These are phyloP conservation scores for Phytophthora quininea DNA, from an alignment of 352 stramenopile genomes.

Conservation along the genomic window DNA sequence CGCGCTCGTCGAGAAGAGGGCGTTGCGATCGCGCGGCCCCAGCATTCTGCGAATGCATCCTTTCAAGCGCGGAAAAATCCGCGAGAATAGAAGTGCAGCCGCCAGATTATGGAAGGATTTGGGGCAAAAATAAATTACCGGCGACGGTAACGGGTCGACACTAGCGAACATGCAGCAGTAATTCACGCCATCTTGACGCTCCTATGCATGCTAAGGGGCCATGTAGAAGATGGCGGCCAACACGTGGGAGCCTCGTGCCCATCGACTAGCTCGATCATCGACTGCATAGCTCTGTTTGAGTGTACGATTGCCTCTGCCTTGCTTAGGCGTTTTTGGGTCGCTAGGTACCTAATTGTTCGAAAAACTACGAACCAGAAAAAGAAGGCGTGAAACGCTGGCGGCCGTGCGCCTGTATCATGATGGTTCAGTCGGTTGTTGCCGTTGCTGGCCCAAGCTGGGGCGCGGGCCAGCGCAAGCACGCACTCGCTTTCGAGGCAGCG, in stretches of 20 bases:
- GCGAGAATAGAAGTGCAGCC: slow-evolving; percentile 18
- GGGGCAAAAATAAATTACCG: neutral
- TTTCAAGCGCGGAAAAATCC: slow-evolving; percentile 43
- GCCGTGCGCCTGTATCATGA: neutral
- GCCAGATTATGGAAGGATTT: neutral
- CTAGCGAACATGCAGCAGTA: too few species aligned
- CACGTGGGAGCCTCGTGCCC: too few species aligned
- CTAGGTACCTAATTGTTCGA: neutral
- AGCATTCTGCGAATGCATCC: slow-evolving; percentile 51
- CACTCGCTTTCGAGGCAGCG: neutral
- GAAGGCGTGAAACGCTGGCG: neutral
- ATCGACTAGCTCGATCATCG: too few species aligned
- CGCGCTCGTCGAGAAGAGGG: neutral
- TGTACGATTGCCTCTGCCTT: neutral
- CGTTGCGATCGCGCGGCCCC: slow-evolving; percentile 15
- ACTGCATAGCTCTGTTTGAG: too few species aligned
- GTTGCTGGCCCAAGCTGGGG: neutral
- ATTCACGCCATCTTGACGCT: too few species aligned
- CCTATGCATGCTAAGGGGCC: too few species aligned
- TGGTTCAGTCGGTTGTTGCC: neutral
- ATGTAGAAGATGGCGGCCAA: too few species aligned
- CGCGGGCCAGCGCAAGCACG: neutral
- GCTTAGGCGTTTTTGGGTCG: neutral
- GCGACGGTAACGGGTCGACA: neutral
- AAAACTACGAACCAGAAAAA: neutral